These are phyloP conservation scores for Yamagishiella unicocca DNA, from an alignment of 139 green algal species.

Conservation along the genomic window DNA sequence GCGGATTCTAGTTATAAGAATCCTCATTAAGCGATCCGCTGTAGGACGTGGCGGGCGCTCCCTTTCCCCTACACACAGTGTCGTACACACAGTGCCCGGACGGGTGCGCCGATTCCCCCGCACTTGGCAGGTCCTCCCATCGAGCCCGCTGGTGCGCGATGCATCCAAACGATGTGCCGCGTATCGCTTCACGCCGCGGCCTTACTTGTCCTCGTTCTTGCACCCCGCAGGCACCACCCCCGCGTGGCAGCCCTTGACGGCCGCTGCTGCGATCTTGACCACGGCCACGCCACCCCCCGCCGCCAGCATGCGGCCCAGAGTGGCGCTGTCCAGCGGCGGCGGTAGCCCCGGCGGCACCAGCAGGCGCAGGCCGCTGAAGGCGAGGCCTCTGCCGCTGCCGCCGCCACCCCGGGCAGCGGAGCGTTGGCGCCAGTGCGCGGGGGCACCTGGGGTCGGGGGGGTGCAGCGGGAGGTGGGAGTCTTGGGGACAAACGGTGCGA, in stretches of 20 bases:
- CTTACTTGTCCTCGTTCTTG: constrained; percentile 25
- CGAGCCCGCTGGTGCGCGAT: no score
- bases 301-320: constrained; percentile 25
- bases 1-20: no score
- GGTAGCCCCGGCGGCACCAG: constrained; percentile 2
- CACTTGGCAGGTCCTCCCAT: no score
- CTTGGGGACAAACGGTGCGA: no score
- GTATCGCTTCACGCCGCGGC: no score
- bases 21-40: no score
- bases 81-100: no score
- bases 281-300: constrained; percentile 35
- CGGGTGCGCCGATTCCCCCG: no score
- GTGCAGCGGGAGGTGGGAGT: no score
- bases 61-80: no score
- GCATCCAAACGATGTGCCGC: no score
- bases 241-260: background rate
- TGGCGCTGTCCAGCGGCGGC: constrained; percentile 26
- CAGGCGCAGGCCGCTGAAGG: constrained; percentile 25
- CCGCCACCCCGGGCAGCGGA: background rate
- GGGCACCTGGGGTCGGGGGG: constrained; percentile 38
- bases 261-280: background rate
- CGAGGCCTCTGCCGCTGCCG: background rate
- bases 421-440: constrained; percentile 34
- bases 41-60: no score
- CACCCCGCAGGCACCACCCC: background rate